Percentiles rank a stretch among this genome's conserved stretches.
Evolutionary conservation across 2,329 filamentous ascomycete species (phyloP).

Genomic region (Monilinia aucupariae): DNA sequence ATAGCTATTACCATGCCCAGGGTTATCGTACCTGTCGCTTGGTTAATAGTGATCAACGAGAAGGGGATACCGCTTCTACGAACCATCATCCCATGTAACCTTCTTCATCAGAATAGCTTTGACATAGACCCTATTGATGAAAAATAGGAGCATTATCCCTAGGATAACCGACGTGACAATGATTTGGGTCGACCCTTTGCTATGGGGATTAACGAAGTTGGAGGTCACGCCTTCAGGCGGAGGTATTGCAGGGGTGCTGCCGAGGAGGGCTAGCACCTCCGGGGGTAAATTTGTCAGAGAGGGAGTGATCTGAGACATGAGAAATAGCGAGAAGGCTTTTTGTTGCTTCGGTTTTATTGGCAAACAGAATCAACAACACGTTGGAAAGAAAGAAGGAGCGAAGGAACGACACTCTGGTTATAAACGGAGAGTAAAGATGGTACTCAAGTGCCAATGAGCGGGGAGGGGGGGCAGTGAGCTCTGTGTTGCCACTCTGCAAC

Average conservation of each 20-base stretch:
- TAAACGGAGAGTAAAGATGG: background rate
- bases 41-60: background rate
- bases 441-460: background rate
- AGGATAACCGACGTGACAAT: background rate
- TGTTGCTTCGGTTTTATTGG: background rate
- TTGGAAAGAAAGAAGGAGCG: background rate
- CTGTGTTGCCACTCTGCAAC: background rate
- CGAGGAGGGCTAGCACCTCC: background rate
- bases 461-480: too few species aligned
- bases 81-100: conserved; percentile 2
- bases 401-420: background rate
- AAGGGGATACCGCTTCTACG: background rate
- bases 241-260: background rate
- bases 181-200: background rate
- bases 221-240: background rate
- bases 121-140: background rate
- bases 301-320: background rate
- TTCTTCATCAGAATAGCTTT: background rate
- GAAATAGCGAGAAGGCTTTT: background rate
- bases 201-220: background rate
- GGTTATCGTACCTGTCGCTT: background rate
- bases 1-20: background rate
- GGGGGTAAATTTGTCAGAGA: background rate
- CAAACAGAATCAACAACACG: background rate
- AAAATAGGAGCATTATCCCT: background rate